Evolutionary conservation across 495 filamentous ascomycete species (phyloP).

Genomic region (Letharia lupina): DNA sequence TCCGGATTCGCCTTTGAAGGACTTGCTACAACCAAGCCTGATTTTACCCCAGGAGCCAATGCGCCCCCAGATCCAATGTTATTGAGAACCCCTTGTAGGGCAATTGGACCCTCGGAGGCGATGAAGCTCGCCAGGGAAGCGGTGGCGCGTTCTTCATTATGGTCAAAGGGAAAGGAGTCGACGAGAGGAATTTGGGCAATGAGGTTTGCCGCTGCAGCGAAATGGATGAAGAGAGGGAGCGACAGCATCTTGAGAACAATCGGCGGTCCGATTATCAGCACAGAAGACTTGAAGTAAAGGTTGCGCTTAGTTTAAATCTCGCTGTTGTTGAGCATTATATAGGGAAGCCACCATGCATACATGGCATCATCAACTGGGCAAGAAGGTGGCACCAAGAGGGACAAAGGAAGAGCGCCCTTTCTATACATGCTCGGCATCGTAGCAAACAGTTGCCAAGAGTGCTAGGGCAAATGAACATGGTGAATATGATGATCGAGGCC

Average conservation of each 20-base stretch:
- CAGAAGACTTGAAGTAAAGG: neutral
- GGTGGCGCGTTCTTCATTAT: constrained; percentile 13
- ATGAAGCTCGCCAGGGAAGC: constrained; percentile 44
- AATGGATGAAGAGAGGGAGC: constrained; percentile 5
- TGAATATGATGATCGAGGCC: neutral
- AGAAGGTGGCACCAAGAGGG: neutral
- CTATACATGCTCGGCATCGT: neutral
- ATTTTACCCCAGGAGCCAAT: constrained; percentile 36
- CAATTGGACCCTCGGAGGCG: constrained; percentile 42
- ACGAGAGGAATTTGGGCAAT: constrained; percentile 8
- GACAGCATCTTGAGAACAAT: constrained; percentile 9
- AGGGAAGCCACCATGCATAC: neutral
- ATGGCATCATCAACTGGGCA: neutral
- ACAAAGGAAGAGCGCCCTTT: neutral
- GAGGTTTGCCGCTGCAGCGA: constrained; percentile 9
- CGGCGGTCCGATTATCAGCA: neutral
- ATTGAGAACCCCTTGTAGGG: constrained; percentile 46
- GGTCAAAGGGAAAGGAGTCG: neutral
- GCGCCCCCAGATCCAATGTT: constrained; percentile 49
- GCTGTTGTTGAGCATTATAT: neutral
- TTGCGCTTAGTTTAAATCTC: neutral
- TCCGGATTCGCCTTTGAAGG: constrained; percentile 46
- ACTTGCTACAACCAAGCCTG: constrained; percentile 48
- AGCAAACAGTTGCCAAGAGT: neutral
- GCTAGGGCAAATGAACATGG: neutral